Conservation (phyloP, 805 yeast species). For the Pichia insulana region DNA sequence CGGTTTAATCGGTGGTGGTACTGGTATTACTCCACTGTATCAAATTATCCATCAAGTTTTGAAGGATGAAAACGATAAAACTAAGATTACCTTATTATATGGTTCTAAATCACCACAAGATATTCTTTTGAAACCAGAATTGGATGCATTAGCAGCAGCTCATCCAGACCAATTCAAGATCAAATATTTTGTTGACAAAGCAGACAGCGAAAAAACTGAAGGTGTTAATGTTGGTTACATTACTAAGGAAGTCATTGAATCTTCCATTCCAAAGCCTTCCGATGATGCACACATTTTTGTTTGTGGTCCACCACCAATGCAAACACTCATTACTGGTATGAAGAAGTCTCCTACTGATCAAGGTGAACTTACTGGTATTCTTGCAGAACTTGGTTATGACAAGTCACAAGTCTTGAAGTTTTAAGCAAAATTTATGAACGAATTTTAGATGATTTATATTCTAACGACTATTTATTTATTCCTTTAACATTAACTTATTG, state of each 20-base stretch:
- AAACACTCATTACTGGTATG: constrained; percentile 78
- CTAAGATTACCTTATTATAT: constrained; percentile 75
- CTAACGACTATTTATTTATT: constrained; percentile 4
- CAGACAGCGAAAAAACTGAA: constrained; percentile 25
- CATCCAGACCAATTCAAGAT: constrained; percentile 74
- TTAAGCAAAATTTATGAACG: constrained; percentile 28
- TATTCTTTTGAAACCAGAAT: constrained; percentile 67
- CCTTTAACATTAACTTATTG: too few relatives aligned
- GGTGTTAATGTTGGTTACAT: constrained; percentile 70
- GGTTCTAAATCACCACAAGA: constrained; percentile 76
- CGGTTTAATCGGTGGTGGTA: constrained; percentile 88
- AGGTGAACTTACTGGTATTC: constrained; percentile 86
- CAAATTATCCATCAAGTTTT: constrained; percentile 75
- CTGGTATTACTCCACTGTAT: constrained; percentile 93
- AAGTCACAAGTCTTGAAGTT: constrained; percentile 88
- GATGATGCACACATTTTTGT: constrained; percentile 67
- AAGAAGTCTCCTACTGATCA: constrained; percentile 85
- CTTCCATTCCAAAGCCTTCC: constrained; percentile 54
- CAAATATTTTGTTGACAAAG: constrained; percentile 71
- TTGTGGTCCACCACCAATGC: constrained; percentile 94
- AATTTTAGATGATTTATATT: neutral
- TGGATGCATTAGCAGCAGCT: constrained; percentile 58
- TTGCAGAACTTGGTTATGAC: constrained; percentile 80
- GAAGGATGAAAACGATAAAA: constrained; percentile 76
- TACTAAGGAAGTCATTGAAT: constrained; percentile 59